Conservation (phyloP, 2,329 filamentous ascomycete genomes). For the Cytospora paraplurivora region DNA sequence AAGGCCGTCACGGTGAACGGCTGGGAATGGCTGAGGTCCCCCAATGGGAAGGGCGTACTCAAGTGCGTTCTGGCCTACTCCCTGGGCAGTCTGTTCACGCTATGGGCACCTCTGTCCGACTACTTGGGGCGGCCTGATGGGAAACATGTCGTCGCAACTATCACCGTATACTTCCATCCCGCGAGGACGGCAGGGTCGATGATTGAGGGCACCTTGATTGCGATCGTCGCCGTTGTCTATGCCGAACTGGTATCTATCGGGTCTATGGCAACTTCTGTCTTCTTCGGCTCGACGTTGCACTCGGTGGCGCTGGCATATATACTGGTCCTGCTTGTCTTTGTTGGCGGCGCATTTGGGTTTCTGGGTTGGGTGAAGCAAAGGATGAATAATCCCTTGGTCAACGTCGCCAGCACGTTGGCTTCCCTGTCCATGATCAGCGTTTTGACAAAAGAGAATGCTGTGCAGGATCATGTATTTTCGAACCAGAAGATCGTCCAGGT, state of each 20-base stretch:
- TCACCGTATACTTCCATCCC: constrained; percentile 94
- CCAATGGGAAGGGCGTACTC: constrained; percentile 76
- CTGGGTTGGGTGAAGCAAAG: constrained; percentile 86
- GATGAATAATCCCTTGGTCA: constrained; percentile 76
- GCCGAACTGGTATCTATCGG: constrained; percentile 73
- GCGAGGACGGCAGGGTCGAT: constrained; percentile 85
- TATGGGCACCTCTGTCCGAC: constrained; percentile 70
- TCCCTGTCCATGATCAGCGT: constrained; percentile 88
- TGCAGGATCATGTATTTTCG: constrained; percentile 80
- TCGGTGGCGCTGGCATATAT: constrained; percentile 73
- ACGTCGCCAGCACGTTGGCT: constrained; percentile 81
- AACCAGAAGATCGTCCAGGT: constrained; percentile 80
- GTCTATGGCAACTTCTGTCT: constrained; percentile 85
- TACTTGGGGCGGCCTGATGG: constrained; percentile 83
- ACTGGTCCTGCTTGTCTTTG: constrained; percentile 79
- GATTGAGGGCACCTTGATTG: constrained; percentile 80
- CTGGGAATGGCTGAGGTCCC: constrained; percentile 67
- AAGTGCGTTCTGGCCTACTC: constrained; percentile 93
- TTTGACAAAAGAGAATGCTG: constrained; percentile 86
- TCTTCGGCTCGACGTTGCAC: constrained; percentile 69
- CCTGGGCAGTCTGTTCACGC: constrained; percentile 82
- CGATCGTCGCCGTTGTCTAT: constrained; percentile 77
- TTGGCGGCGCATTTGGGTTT: constrained; percentile 83
- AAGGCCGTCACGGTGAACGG: constrained; percentile 43
- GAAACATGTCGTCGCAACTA: constrained; percentile 90